Percentiles rank a stretch among this genome's conserved stretches.
These are phyloP conservation scores for Carex scoparia DNA, from an alignment of 176 grass and related monocot species.

Conservation along the genomic window DNA sequence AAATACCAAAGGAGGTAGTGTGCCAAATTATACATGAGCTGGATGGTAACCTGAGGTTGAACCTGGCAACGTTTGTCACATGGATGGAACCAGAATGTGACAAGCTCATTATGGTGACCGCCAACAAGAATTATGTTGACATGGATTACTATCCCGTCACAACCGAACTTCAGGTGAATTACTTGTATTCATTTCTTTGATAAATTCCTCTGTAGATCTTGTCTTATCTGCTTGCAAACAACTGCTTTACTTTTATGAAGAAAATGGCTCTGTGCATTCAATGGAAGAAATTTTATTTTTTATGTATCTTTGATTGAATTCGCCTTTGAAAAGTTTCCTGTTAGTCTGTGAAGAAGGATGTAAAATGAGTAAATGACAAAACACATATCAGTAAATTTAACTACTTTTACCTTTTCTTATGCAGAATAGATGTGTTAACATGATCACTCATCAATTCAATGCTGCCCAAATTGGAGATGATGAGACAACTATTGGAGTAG, in stretches of 20 bases:
- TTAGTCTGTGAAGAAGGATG: too few relatives aligned
- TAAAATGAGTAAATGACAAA: not conserved
- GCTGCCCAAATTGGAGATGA: slow-evolving; percentile 57
- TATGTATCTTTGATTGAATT: not conserved
- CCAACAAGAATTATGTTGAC: slow-evolving; percentile 39
- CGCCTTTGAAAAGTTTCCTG: not conserved
- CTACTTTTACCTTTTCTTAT: not conserved
- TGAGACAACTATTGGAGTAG: too few relatives aligned
- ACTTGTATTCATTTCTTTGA: not conserved
- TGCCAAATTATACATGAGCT: too few relatives aligned
- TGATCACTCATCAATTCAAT: slow-evolving; percentile 64
- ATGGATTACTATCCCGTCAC: slow-evolving; percentile 40
- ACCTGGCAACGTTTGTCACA: slow-evolving; percentile 36
- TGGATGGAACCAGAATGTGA: slow-evolving; percentile 46
- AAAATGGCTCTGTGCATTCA: not conserved
- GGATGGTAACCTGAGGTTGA: slow-evolving; percentile 33
- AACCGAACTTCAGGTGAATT: slow-evolving; percentile 33
- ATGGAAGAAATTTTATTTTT: not conserved
- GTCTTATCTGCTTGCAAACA: not conserved
- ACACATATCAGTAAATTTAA: not conserved
- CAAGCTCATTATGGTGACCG: slow-evolving; percentile 23
- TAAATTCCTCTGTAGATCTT: not conserved
- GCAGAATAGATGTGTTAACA: slow-evolving; percentile 73
- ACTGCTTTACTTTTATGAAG: not conserved
- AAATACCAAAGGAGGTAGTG: too few relatives aligned